Evolutionary conservation across 768 basidiomycete species (phyloP).

Genomic region (Phlegmacium glaucopus): DNA sequence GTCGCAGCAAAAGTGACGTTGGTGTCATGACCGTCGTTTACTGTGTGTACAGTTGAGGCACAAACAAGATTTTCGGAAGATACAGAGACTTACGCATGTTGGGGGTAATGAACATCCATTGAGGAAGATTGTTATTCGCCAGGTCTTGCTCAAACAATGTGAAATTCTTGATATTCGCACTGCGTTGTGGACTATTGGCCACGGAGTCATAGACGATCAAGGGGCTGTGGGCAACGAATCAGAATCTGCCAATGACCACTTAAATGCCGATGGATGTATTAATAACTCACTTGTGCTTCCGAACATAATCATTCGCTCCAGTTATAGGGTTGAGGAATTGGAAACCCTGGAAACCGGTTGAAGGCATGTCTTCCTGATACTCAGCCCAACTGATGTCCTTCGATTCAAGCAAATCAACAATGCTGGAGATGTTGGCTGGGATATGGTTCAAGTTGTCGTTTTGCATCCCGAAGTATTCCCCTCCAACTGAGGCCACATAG

Average conservation of each 20-base stretch:
- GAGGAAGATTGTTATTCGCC: constrained; percentile 44
- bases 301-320: constrained; percentile 24
- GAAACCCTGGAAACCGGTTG: constrained; percentile 42
- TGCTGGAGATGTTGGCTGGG: constrained; percentile 47
- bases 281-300: constrained; percentile 27
- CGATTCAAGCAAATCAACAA: constrained; percentile 60
- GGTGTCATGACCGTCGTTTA: constrained; percentile 62
- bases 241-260: neutral
- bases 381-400: constrained; percentile 57
- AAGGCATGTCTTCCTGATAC: constrained; percentile 60
- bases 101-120: constrained; percentile 63
- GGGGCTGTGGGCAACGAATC: constrained; percentile 23
- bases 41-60: constrained; percentile 8
- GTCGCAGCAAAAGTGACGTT: constrained; percentile 40
- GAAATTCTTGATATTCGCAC: constrained; percentile 50
- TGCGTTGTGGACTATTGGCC: constrained; percentile 36
- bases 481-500: constrained; percentile 46
- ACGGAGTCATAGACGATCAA: constrained; percentile 50
- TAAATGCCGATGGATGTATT: neutral
- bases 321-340: constrained; percentile 24
- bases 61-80: neutral
- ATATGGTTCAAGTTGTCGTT: constrained; percentile 37
- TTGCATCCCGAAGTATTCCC: constrained; percentile 50
- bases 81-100: constrained; percentile 35
- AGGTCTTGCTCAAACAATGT: constrained; percentile 60